Base-by-base conservation (phyloP, 176 grass and related monocot genomes). In the Zea luxurians region DNA sequence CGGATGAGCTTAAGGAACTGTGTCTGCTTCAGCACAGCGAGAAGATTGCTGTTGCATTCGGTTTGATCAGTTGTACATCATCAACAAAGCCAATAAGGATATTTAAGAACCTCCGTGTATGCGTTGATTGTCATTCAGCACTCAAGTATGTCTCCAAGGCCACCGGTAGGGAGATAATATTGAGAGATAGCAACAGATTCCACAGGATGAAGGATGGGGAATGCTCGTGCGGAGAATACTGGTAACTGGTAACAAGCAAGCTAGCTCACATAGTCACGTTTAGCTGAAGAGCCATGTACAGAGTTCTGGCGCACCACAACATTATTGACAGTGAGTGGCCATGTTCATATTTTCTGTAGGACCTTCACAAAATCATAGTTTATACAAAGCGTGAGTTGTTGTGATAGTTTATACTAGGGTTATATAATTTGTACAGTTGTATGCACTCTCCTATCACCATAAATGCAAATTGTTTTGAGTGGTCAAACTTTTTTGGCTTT, bases 71-170 rank as follows among this genome's bases (percentile, higher is more conserved):
- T 37, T 67, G 17, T 48, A 84, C 78, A 13, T 84, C 82, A 27
- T 80, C 70, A 78, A 66, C 76, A 20, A 91, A 93, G 83, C 91
- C 89, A 13, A 88, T 94, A 79, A 89, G 91, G 21, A 81, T 94
- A 87, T 97, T 97, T 80, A 97, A 97, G 71, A 97, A 94, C 71
- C 86, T 98, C 45, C 80, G 91, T 15, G 91, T 98, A 13, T 94
- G 87, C 3, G 78, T 86, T 74, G 94, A 94, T 83, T 97, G 94
- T 20, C 94, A 97, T 66, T 86, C 66, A 60, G 91, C 87, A 34
- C 90, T 94, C 55, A 98, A 87, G 18, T 92, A 89, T 42, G 91
- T 92, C 68, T 89, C 95, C 2, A 87, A 90, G 75, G 88, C 87
- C 16, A 87, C 87, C 42, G 79, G 85, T 46, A 80, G 87, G 75